Evolutionary conservation across 257 asterid species (phyloP), one percentile per base, ranked within the genome.

Genomic region (Forsythia suspensa): DNA sequence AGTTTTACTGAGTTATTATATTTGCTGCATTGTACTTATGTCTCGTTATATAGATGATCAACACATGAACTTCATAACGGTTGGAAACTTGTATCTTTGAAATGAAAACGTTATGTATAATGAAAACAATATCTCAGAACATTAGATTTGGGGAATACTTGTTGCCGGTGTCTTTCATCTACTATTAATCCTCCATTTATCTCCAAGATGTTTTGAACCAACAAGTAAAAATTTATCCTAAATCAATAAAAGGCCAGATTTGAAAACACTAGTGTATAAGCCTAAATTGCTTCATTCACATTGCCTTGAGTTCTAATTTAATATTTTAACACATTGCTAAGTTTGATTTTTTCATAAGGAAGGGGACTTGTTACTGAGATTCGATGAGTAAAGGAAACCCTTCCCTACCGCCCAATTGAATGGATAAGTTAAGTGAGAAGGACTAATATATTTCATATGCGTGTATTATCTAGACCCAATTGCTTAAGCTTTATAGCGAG

Each of bases 11-110:
- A 51, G 24, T 40, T 51, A 63, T 20, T 36, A 21, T 46, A 75
- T 65, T 79, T 48, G 55, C 81, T 8, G 71, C 63, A 34, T 46
- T 44, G 71, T 57, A 51, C 81, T 37, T 20, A 63, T 24, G 16
- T 75, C 66, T 5, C 10, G 18, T 55, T 55, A 2, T 7, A n/a
- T 61, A 21, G 69, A 21, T 24, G 5, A 15, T 6, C 10, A 4
- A 2, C 18, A 55, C 2, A 15, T 21, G 69, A 21, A 9, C 69
- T 8, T 21, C 7, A 0, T 21, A 16, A 61, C 38, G 0, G 36
- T 61, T 61, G 69, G 69, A 61, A 61, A 61, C 69, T 61, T 61
- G 37, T 20, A 61, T 13, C 69, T 61, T 10, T 10, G 1, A 61
- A 61, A 61, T 61, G 15, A 15, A 61, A 61, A 4, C 12, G 2